These are phyloP conservation scores for Salix udensis DNA, from an alignment of 345 rosid genomes.

Conservation along the genomic window DNA sequence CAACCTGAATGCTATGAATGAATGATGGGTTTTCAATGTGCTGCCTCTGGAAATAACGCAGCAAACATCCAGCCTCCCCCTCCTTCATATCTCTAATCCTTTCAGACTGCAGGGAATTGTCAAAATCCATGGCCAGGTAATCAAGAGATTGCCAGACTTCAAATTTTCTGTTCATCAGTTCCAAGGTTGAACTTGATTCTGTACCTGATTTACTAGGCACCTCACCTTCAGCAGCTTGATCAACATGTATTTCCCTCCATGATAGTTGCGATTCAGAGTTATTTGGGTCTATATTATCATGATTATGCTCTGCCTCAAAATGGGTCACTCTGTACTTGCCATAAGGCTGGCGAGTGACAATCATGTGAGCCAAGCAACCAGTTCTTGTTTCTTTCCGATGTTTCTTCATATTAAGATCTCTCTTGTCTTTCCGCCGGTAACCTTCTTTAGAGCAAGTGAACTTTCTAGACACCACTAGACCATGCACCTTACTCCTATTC, in stretches of 20 bases:
- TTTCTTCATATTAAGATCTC: conserved; percentile 28
- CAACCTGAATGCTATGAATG: conserved; percentile 29
- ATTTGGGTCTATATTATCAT: conserved; percentile 21
- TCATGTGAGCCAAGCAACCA: conserved; percentile 38
- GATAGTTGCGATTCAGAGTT: conserved; percentile 4
- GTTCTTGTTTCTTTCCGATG: conserved; percentile 37
- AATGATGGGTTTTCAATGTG: conserved; percentile 29
- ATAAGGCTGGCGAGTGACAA: conserved; percentile 34
- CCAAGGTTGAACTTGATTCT: conserved; percentile 9
- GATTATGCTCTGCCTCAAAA: conserved; percentile 40
- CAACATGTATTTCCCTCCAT: conserved; percentile 21
- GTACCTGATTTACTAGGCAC: conserved; percentile 8
- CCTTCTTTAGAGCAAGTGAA: conserved; percentile 43
- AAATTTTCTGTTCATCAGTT: conserved; percentile 6
- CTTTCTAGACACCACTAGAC: conserved; percentile 35
- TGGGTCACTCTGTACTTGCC: conserved; percentile 36
- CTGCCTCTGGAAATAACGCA: conserved; percentile 35
- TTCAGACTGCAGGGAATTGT: conserved; percentile 26
- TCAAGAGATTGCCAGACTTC: conserved; percentile 27
- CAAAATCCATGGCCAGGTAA: conserved; percentile 17
- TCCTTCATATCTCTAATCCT: conserved; percentile 27
- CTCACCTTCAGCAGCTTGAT: conserved; percentile 20
- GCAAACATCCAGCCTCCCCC: conserved; percentile 34
- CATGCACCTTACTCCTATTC: conserved; percentile 31
- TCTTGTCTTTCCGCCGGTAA: conserved; percentile 33